These are phyloP conservation scores for Rhizopogon hawkerae DNA, from an alignment of 1,284 basidiomycete genomes.

Conservation along the genomic window DNA sequence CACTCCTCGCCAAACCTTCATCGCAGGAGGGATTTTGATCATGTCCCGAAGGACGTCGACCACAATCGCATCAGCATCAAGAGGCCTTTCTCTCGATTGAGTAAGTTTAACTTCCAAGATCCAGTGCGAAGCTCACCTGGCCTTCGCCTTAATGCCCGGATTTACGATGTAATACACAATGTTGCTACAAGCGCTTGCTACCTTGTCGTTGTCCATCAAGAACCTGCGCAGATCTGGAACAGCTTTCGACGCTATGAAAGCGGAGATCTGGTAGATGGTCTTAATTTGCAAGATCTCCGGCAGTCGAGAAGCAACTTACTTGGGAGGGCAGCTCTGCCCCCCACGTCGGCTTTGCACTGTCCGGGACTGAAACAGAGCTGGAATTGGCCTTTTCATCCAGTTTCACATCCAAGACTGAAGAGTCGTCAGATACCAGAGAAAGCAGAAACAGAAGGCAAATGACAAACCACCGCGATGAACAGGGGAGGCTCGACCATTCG, in stretches of 20 bases:
- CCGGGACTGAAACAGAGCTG: constrained; percentile 35
- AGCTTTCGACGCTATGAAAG: constrained; percentile 63
- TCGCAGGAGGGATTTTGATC: constrained; percentile 66
- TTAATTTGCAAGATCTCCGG: constrained; percentile 4
- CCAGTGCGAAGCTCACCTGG: constrained; percentile 38
- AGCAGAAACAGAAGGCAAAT: background rate
- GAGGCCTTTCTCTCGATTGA: constrained; percentile 36
- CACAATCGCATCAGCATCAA: constrained; percentile 62
- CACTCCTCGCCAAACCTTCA: constrained; percentile 80
- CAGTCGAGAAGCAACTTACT: constrained; percentile 26
- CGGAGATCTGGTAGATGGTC: constrained; percentile 48
- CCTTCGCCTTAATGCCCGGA: constrained; percentile 70
- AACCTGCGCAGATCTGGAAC: constrained; percentile 77
- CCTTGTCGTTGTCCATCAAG: constrained; percentile 79
- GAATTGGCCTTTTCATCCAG: constrained; percentile 49
- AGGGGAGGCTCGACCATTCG: constrained; percentile 65
- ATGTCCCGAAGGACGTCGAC: constrained; percentile 72
- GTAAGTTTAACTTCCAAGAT: background rate
- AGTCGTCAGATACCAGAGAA: constrained; percentile 3
- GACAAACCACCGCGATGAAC: constrained; percentile 40
- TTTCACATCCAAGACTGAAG: constrained; percentile 31
- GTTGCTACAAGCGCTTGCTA: constrained; percentile 70
- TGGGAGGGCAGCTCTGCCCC: constrained; percentile 44
- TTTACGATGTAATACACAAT: constrained; percentile 81
- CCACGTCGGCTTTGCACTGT: constrained; percentile 35